Base-by-base conservation (phyloP, 306 rosid species). In the Sechiopsis laciniata region DNA sequence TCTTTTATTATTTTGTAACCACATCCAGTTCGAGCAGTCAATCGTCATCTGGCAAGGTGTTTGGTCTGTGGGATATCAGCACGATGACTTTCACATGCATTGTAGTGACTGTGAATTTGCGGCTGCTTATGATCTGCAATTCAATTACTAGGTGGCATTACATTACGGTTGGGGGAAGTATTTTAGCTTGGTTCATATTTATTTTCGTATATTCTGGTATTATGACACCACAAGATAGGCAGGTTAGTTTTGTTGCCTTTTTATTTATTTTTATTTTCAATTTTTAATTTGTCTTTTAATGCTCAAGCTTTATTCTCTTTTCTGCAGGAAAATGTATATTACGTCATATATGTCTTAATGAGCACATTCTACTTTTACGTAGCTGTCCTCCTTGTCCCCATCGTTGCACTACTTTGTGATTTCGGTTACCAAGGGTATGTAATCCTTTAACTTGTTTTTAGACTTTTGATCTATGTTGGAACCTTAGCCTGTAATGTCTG, bases 51-150 rank as follows among this genome's bases (percentile, higher is more conserved):
- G 99, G 99, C 73, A 88, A 84, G 83, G 78, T 81, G 76, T 89
- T 90, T 79, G 97, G 97, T 74, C 87, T 89, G 67, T 89, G 94
- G 96, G 99, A 94, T 85, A 89, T 91, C 80, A 85, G 99, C 85
- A 94, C 99, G 75, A 84, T 94, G 97, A 87, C 96, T 74, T 94
- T 86, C 86, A 87, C 99, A 7, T 87, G 99, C 85, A 88, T 91
- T 66, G 92, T 94, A 54, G 72, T 94, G 75, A 94, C 99, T 1
- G 96, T 91, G 84, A 94, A 81, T 82, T 81, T 89, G 80, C 91
- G 98, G 72, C 88, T 94, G 61, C 87, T 94, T 78, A 22, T 90
- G 95, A 83, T 83, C 51, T 89, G 98, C 67, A 94, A 94, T 82
- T 90, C 95, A 3, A 88, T 90, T 83, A 89, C 98, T 45, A 86